Conservation (phyloP, 495 filamentous ascomycete species). For the Talaromyces stipitatus region DNA sequence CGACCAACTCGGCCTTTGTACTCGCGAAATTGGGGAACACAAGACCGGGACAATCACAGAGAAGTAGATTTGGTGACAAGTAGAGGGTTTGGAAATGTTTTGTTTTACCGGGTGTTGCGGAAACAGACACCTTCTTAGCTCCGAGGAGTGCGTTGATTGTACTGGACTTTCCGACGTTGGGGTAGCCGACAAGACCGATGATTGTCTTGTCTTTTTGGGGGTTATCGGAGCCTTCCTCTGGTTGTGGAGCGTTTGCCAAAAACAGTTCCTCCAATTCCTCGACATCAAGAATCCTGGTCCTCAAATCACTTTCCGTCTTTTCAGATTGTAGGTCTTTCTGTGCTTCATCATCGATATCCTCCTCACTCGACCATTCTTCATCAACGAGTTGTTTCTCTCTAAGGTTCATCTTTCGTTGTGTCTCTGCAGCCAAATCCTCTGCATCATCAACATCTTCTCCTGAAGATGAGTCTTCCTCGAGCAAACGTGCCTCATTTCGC, state of each 20-base stretch:
- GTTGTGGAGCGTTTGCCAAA: constrained; percentile 60
- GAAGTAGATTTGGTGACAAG: constrained; percentile 75
- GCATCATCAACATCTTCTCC: constrained; percentile 35
- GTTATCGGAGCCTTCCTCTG: constrained; percentile 23
- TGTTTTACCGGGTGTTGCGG: constrained; percentile 94
- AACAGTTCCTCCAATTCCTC: constrained; percentile 91
- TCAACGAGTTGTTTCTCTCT: constrained; percentile 19
- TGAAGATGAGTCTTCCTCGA: constrained; percentile 32
- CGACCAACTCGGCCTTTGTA: constrained; percentile 94
- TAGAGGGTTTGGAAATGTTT: constrained; percentile 99
- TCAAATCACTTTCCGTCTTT: constrained; percentile 30
- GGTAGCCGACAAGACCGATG: constrained; percentile 95
- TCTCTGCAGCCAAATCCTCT: constrained; percentile 25
- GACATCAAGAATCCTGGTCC: constrained; percentile 76
- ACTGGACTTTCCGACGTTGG: constrained; percentile 97
- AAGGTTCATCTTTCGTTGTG: constrained; percentile 31
- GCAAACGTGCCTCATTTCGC: constrained; percentile 59
- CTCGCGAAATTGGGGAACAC: constrained; percentile 98
- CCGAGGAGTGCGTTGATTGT: constrained; percentile 98
- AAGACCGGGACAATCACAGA: constrained; percentile 98
- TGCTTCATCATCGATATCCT: constrained; percentile 19
- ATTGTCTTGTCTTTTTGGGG: constrained; percentile 54
- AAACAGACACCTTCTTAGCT: constrained; percentile 97
- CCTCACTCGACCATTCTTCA: constrained; percentile 31
- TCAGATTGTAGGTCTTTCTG: constrained; percentile 21